phyloP scores from a whole-genome alignment of 2,329 filamentous ascomycete species.

The Ascochyta viciae-villosae region DNA sequence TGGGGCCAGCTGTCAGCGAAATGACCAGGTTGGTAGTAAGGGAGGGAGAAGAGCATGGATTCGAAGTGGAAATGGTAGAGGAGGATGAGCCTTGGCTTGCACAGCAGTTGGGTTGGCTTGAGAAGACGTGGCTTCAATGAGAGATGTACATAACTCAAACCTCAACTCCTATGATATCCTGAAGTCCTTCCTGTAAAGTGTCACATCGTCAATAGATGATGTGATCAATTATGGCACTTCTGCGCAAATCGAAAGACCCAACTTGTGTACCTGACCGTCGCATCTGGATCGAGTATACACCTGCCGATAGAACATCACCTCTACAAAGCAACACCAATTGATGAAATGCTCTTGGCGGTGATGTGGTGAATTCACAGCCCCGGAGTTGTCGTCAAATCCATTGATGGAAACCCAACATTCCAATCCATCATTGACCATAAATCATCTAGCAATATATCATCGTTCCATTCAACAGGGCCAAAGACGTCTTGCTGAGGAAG shows the following conservation, averaged over 20 bases:
- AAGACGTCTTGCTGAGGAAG: background rate
- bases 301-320: too few species aligned
- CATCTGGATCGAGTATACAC: too few species aligned
- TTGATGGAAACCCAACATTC: slow-evolving; percentile 15
- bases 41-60: slow-evolving; percentile 19
- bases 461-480: background rate
- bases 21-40: background rate
- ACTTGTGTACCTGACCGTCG: too few species aligned
- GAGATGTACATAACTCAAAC: background rate
- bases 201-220: too few species aligned
- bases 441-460: slow-evolving; percentile 8
- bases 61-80: slow-evolving; percentile 13
- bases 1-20: background rate
- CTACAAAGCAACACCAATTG: too few species aligned
- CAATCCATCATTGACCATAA: slow-evolving; percentile 18
- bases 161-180: too few species aligned
- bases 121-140: slow-evolving; percentile 5
- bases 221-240: too few species aligned
- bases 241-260: too few species aligned
- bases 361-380: background rate
- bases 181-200: too few species aligned
- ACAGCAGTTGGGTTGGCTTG: slow-evolving; percentile 8
- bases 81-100: slow-evolving; percentile 20
- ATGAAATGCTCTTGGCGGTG: background rate
- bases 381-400: background rate